Conservation (phyloP, 2,329 filamentous ascomycete species). For the Cercospora canescens region DNA sequence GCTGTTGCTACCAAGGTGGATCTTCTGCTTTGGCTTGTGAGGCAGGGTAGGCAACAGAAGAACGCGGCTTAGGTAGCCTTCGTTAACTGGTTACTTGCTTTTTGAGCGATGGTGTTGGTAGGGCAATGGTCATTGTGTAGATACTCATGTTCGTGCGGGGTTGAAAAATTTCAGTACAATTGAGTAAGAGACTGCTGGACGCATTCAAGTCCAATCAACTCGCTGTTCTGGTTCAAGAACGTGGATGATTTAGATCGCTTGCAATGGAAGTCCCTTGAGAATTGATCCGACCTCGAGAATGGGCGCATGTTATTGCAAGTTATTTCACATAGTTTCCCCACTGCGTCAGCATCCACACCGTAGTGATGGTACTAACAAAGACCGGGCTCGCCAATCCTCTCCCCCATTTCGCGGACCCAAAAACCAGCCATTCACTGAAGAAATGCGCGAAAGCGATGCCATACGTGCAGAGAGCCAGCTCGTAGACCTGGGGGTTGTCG, state of each 20-base stretch:
- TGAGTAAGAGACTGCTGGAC: too few species aligned
- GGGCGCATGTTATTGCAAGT: background rate
- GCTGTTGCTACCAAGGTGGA: conserved; percentile 97
- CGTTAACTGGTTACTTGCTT: background rate
- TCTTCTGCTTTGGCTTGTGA: conserved; percentile 87
- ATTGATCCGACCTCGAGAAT: background rate
- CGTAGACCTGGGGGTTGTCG: conserved; percentile 69
- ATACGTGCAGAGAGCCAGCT: conserved; percentile 81
- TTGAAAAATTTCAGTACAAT: too few species aligned
- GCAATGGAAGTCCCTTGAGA: too few species aligned
- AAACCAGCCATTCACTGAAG: conserved; percentile 76
- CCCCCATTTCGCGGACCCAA: conserved; percentile 69
- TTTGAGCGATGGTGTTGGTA: conserved; percentile 11
- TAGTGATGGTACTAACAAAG: conserved; percentile 55
- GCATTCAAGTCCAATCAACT: too few species aligned
- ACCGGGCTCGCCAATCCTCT: conserved; percentile 61
- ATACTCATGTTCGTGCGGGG: background rate
- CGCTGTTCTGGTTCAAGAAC: too few species aligned
- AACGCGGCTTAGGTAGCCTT: background rate
- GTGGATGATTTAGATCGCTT: too few species aligned
- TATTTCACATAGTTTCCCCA: conserved; percentile 45
- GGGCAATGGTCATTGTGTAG: background rate
- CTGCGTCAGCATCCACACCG: conserved; percentile 66
- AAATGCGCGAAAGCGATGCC: conserved; percentile 77
- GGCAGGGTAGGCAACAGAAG: conserved; percentile 45